Percentiles rank a stretch among this genome's conserved stretches.
Evolutionary conservation across 345 rosid species (phyloP).

Genomic region (Murraya paniculata): DNA sequence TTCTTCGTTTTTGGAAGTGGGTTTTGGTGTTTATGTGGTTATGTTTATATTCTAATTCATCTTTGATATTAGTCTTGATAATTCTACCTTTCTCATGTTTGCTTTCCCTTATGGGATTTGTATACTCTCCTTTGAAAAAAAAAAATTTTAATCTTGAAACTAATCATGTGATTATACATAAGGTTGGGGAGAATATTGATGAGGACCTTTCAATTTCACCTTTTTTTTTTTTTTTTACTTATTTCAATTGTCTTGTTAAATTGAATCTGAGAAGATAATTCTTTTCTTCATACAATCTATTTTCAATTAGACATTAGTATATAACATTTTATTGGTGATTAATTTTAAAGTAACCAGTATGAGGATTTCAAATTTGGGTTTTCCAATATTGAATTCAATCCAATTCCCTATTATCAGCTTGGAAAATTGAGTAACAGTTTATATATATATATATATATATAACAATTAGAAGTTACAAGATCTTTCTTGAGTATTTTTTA

Average conservation of each 20-base stretch:
- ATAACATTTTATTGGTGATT: not conserved
- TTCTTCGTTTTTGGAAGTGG: not conserved
- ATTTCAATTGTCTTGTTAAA: conserved; percentile 1
- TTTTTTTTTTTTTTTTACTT: not conserved
- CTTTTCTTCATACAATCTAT: not conserved
- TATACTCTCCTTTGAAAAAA: not conserved
- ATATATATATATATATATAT: too few relatives aligned
- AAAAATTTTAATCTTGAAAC: conserved; percentile 4
- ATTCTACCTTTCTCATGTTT: not conserved
- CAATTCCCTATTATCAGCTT: not conserved
- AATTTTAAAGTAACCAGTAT: not conserved
- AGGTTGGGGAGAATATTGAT: not conserved
- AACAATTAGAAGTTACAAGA: too few relatives aligned
- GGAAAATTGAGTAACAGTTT: not conserved
- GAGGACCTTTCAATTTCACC: not conserved
- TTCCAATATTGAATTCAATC: conserved; percentile 1
- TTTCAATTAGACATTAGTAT: not conserved
- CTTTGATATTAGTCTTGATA: not conserved
- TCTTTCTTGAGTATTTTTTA: too few relatives aligned
- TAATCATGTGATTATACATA: not conserved
- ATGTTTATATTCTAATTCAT: conserved; percentile 3
- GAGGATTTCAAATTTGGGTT: not conserved
- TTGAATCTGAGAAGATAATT: not conserved
- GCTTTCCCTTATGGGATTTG: not conserved
- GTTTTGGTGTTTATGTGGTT: conserved; percentile 1